Base-by-base conservation (phyloP, 345 rosid species). In the Citrus australasica region DNA sequence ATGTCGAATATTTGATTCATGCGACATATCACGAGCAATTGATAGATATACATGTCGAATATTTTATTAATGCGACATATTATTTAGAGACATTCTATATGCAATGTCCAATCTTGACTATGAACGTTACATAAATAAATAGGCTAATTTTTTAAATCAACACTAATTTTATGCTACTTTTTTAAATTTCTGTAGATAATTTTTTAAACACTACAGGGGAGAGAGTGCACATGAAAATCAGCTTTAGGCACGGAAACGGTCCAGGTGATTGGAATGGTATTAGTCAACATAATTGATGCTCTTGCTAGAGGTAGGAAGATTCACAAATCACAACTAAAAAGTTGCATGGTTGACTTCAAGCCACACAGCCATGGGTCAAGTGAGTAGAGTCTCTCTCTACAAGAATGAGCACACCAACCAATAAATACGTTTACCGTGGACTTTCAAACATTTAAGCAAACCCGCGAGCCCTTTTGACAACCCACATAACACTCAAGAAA, bases 1-100 rank as follows among this genome's bases (percentile, higher is more conserved):
- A 38, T 38, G 10, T 38, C 0, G 10, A 38, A 7, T 38, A 38
- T 8, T 38, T 38, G 0, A 37, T 7, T 37, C 0, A 37, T 37
- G 2, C 4, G 6, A 35, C 37, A 35, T 33, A 33, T 33, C 7
- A 7, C 0, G 46, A 40, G 3, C 1, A 42, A 9, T 3, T 42
- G 0, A 42, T 42, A 10, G 48, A 10, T 42, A 9, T 42, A 1
- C 0, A 9, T 10, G 1, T 10, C 4, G 4, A 42, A 42, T 42
- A 9, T 42, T 42, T 42, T 1, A 40, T 42, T 10, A 10, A 42
- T 42, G 4, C 4, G 4, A 42, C 14, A 10, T 42, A 42, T 10
- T 42, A 42, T 0, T 11, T 2, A 0, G 4, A 42, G 48, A 9
- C 46, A 40, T 40, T 10, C 11, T 42, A 46, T 13, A 3, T 13